Base-by-base conservation (phyloP, 2,329 filamentous ascomycete species). In the Trichoderma pleuroti region DNA sequence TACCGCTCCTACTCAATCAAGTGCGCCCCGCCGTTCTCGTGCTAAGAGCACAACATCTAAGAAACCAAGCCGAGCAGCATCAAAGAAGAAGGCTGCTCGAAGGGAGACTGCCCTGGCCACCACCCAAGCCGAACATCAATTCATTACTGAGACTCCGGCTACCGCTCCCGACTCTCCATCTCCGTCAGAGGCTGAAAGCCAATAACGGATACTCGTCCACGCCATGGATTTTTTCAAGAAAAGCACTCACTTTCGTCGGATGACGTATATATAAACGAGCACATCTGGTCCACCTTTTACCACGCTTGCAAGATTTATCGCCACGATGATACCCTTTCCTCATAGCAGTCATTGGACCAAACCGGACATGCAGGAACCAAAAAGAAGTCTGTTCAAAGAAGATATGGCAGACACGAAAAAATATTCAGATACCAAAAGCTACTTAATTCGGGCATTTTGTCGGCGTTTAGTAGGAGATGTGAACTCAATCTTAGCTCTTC, bases 71-170 rank as follows among this genome's bases (percentile, higher is more conserved):
- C 54, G 62, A 30, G 26, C 65, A 49, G 32, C 65, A 39, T 68
- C 56, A 10, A 75, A 64, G 66, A 73, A 71, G 59, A 71, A 63
- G 36, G 36, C 34, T 46, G 52, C 56, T 39, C 46, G 68, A 54
- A 67, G 54, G 21, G 73, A 70, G 10, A n/a, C 54, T 46, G 46
- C 66, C 11, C 59, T 56, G 21, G 57, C 49, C 18, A 32, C 21
- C 5, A 52, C 30, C 26, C 42, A 68, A 54, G 21, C 52, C 36
- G 26, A 65, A 32, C 60, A 59, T n/a, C 60, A 70, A 7, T 34
- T 34, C 12, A 10, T 57, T 54, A 36, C 42, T 5, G 11, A 12
- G 12, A 24, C n/a, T 24, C 24, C 67, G 32, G 24, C 67, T 12
- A 14, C 57, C 39, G 26, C 39, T 36, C 57, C 21, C 24, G n/a